These are phyloP conservation scores for Penicillium verrucosum DNA, from an alignment of 2,329 filamentous ascomycete species.

Conservation along the genomic window DNA sequence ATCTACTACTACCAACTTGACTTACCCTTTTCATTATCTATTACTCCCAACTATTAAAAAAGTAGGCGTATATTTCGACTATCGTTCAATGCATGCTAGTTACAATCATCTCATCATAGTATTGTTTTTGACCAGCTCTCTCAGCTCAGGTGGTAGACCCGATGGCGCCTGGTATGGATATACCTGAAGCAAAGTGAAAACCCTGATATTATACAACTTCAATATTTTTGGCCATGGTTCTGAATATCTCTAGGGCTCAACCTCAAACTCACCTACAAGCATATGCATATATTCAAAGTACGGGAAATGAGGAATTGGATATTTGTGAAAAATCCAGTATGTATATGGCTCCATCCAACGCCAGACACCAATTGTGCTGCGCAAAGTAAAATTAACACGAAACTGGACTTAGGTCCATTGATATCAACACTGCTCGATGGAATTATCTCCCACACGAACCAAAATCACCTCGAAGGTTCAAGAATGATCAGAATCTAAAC, in stretches of 20 bases:
- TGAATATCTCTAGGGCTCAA: background rate
- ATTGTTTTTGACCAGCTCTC: background rate
- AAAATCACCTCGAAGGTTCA: background rate
- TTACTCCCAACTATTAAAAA: background rate
- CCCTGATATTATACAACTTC: background rate
- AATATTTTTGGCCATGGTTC: background rate
- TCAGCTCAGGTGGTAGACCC: background rate
- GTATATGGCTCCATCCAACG: conserved; percentile 24
- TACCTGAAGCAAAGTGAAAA: background rate
- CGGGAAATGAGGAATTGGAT: background rate
- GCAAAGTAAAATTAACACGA: conserved; percentile 8
- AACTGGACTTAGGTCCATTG: background rate
- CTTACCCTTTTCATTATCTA: background rate
- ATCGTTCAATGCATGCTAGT: background rate
- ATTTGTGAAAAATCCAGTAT: conserved; percentile 5
- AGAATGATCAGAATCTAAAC: conserved; percentile 10
- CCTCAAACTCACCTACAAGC: background rate
- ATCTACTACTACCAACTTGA: conserved; percentile 6
- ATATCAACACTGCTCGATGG: background rate
- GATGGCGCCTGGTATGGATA: background rate
- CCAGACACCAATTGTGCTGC: conserved; percentile 28
- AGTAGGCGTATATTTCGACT: background rate
- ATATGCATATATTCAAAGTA: background rate
- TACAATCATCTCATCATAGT: background rate
- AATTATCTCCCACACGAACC: background rate